Percentiles rank a stretch among this genome's conserved stretches.
Conservation (phyloP, 1,284 basidiomycete species). For the Ustilago cynodontis region DNA sequence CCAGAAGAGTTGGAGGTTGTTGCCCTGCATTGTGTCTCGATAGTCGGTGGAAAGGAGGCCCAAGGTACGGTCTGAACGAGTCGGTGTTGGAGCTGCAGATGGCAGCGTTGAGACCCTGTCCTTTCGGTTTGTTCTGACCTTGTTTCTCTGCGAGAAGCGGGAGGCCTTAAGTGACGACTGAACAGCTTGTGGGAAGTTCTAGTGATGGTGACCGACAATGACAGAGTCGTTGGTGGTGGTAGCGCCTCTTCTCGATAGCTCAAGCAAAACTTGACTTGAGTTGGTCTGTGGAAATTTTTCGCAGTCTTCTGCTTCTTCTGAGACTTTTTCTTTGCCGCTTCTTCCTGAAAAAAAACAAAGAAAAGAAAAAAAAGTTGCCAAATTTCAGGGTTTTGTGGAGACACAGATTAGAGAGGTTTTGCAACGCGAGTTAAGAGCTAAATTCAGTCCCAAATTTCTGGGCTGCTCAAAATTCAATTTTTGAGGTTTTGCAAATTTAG, state of each 20-base stretch:
- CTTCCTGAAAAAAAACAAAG: conserved; percentile 4
- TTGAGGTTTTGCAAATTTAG: no score
- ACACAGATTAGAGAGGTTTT: no score
- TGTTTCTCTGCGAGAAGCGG: no score
- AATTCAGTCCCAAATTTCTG: no score
- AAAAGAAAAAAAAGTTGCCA: conserved; percentile 10
- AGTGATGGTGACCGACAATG: neutral
- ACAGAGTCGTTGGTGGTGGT: conserved; percentile 4
- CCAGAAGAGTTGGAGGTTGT: conserved; percentile 88
- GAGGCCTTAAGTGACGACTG: no score
- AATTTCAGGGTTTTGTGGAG: conserved; percentile 15
- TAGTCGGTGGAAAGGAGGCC: no score
- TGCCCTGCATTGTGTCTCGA: conserved; percentile 83
- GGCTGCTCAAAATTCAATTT: no score
- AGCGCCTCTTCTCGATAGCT: neutral
- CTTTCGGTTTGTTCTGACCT: neutral
- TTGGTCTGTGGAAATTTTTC: conserved; percentile 10
- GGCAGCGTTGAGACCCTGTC: neutral
- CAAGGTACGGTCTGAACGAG: no score
- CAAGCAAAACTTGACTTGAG: neutral
- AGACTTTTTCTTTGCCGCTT: neutral
- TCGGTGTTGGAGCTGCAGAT: no score
- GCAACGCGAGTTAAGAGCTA: neutral
- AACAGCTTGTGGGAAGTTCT: no score
- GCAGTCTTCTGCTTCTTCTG: neutral